Conservation (phyloP, 441 rosid species). For the Sinapis alba region DNA sequence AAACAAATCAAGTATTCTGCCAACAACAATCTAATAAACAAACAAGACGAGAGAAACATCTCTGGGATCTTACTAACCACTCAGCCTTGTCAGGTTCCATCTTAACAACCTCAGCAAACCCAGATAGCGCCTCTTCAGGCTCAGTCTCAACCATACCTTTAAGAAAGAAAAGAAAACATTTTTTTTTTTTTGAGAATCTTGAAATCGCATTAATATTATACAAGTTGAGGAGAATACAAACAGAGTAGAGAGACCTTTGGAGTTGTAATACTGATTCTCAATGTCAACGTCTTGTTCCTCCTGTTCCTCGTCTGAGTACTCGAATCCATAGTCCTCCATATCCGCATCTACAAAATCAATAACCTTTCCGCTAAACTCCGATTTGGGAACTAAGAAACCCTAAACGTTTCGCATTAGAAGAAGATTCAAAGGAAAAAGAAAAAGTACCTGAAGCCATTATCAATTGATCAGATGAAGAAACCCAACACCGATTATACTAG, state of each 20-base stretch:
- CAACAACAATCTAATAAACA: neutral
- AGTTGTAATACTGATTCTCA: constrained; percentile 94
- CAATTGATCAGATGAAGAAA: neutral
- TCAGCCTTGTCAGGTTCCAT: constrained; percentile 99
- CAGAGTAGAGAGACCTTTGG: too few relatives aligned
- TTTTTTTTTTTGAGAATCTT: too few relatives aligned
- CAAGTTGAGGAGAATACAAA: too few relatives aligned
- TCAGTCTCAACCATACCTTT: constrained; percentile 95
- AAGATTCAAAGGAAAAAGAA: neutral
- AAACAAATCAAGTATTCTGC: too few relatives aligned
- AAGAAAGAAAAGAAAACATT: too few relatives aligned
- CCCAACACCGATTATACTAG: neutral
- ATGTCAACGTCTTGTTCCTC: constrained; percentile 98
- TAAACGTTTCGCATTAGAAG: neutral
- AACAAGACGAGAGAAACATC: too few relatives aligned
- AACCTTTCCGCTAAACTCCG: neutral
- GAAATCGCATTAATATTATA: too few relatives aligned
- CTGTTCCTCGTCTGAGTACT: constrained; percentile 97
- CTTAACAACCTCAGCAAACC: constrained; percentile 88
- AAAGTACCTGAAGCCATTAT: constrained; percentile 48
- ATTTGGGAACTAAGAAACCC: constrained; percentile 10
- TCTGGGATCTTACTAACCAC: constrained; percentile 66
- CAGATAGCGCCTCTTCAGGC: constrained; percentile 91
- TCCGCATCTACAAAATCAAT: constrained; percentile 73
- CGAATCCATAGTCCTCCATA: constrained; percentile 99